These are phyloP conservation scores for Solanum corneliomulleri DNA, from an alignment of 257 asterid species.

Conservation along the genomic window DNA sequence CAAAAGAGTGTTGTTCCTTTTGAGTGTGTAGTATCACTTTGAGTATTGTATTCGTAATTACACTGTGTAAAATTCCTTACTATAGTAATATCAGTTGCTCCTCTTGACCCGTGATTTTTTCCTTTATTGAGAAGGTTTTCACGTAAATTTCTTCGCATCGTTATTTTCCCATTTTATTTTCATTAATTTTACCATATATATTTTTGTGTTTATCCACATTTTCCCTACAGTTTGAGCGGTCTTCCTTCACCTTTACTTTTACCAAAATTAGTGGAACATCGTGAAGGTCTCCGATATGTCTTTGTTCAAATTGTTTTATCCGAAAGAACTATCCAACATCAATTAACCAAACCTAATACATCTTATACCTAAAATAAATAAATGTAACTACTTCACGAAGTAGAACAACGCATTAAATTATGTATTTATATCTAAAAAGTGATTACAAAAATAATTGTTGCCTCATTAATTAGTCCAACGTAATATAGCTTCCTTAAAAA, in stretches of 20 bases:
- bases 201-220: accelerated
- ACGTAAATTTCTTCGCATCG: too few species aligned
- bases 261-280: not conserved
- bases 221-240: not conserved
- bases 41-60: too few species aligned
- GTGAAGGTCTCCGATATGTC: too few species aligned
- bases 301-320: too few species aligned
- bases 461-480: not conserved
- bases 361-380: not conserved
- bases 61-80: too few species aligned
- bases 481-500: not conserved
- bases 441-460: not conserved
- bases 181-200: too few species aligned
- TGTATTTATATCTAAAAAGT: not conserved
- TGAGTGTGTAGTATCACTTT: too few species aligned
- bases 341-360: not conserved
- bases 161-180: accelerated
- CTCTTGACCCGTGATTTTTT: too few species aligned
- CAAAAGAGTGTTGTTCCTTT: too few species aligned
- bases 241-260: not conserved
- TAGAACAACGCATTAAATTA: not conserved
- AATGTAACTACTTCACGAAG: not conserved
- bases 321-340: too few species aligned
- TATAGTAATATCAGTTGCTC: too few species aligned
- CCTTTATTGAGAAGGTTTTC: too few species aligned